These are phyloP conservation scores for Ophiocordyceps camponoti-saundersi DNA, from an alignment of 2,329 filamentous ascomycete genomes.

Conservation along the genomic window DNA sequence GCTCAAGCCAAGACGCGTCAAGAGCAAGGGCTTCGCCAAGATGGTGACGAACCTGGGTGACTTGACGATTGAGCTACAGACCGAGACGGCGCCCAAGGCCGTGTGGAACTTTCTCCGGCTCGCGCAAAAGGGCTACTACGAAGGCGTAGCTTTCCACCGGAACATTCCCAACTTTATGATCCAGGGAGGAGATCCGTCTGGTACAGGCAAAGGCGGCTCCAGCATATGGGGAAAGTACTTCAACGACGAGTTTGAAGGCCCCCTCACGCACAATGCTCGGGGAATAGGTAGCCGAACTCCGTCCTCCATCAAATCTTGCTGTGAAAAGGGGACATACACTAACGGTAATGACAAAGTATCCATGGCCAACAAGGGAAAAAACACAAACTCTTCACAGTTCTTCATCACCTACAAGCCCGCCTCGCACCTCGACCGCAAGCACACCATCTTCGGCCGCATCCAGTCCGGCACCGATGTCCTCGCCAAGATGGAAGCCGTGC, in stretches of 20 bases:
- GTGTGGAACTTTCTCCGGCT: slow-evolving; percentile 95
- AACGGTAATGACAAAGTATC: slow-evolving; percentile 23
- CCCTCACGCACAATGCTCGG: slow-evolving; percentile 63
- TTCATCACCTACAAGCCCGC: slow-evolving; percentile 82
- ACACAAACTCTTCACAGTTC: slow-evolving; percentile 89
- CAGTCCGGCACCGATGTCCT: slow-evolving; percentile 61
- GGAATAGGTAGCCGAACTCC: slow-evolving; percentile 34
- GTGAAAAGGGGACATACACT: neutral
- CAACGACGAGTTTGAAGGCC: slow-evolving; percentile 81
- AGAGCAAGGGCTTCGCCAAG: slow-evolving; percentile 81
- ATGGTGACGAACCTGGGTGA: slow-evolving; percentile 74
- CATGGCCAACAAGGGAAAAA: slow-evolving; percentile 98
- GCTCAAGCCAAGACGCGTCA: slow-evolving; percentile 77
- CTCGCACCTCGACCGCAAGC: slow-evolving; percentile 81
- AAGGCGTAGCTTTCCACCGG: slow-evolving; percentile 68
- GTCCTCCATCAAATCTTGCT: neutral
- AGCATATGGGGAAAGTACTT: slow-evolving; percentile 94
- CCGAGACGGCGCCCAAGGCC: slow-evolving; percentile 78
- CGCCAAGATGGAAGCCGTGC: slow-evolving; percentile 57
- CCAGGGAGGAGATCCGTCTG: slow-evolving; percentile 86
- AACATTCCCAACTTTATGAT: slow-evolving; percentile 98
- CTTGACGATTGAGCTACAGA: slow-evolving; percentile 74
- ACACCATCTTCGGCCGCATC: slow-evolving; percentile 87
- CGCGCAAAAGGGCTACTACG: slow-evolving; percentile 81
- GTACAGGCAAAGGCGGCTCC: slow-evolving; percentile 75